Percentiles rank a stretch among this genome's conserved stretches.
Conservation (phyloP, 768 basidiomycete species). For the Collybia mongolica region DNA sequence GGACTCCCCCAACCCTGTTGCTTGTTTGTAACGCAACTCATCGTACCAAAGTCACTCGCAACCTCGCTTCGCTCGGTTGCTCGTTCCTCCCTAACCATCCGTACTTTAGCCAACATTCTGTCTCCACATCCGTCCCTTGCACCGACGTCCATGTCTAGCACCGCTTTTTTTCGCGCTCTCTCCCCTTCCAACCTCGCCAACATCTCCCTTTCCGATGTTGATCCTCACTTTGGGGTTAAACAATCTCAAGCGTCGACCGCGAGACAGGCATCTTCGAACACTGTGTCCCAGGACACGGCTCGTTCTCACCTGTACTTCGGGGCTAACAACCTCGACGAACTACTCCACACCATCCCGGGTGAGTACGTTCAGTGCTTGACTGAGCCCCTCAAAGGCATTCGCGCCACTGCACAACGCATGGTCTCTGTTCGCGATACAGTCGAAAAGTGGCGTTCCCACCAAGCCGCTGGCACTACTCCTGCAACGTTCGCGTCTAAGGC, state of each 20-base stretch:
- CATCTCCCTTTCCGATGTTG: no score
- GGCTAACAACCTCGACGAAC: conserved; percentile 6
- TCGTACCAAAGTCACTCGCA: no score
- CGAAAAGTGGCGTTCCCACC: conserved; percentile 1
- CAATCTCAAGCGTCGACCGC: no score
- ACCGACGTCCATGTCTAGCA: no score
- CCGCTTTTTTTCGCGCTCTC: background rate
- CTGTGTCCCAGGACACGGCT: background rate
- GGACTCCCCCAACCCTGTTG: no score
- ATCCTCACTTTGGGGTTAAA: no score
- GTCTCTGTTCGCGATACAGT: background rate
- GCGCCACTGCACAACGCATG: background rate
- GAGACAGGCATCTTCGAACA: background rate
- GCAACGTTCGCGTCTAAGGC: background rate
- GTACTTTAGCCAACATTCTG: no score
- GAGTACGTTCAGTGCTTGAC: conserved; percentile 8
- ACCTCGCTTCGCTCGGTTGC: no score
- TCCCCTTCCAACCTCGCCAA: background rate
- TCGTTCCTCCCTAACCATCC: no score
- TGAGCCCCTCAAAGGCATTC: conserved; percentile 6
- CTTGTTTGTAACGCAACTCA: no score
- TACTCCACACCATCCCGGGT: conserved; percentile 9
- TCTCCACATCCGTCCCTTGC: no score
- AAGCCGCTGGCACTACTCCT: conserved; percentile 6
- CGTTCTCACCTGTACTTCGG: no score